These are phyloP conservation scores for Collybiopsis luxurians DNA, from an alignment of 768 basidiomycete genomes.

Conservation along the genomic window DNA sequence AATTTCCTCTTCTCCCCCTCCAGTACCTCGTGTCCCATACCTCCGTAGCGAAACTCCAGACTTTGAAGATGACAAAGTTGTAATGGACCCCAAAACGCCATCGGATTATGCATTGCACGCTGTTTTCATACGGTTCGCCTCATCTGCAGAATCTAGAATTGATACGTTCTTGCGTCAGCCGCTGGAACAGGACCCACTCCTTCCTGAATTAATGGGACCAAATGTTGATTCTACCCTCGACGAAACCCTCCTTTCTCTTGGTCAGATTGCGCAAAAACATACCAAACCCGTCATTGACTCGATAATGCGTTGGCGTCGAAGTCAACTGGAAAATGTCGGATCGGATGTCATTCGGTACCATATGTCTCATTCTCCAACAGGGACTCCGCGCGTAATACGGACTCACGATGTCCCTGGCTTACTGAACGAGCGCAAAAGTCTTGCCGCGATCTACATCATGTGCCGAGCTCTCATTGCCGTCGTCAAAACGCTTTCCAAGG, in stretches of 20 bases:
- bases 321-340: constrained; percentile 61
- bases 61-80: constrained; percentile 65
- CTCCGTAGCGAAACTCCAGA: constrained; percentile 56
- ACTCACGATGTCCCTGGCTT: constrained; percentile 46
- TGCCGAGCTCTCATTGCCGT: constrained; percentile 82
- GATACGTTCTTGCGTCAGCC: constrained; percentile 66
- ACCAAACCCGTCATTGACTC: constrained; percentile 83
- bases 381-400: constrained; percentile 31
- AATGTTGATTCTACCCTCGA: constrained; percentile 80
- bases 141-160: constrained; percentile 78
- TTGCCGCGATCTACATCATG: constrained; percentile 87
- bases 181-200: constrained; percentile 63
- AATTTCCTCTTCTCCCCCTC: constrained; percentile 65
- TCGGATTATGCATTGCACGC: constrained; percentile 88
- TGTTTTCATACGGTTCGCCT: constrained; percentile 83
- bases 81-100: constrained; percentile 75
- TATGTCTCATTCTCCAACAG: constrained; percentile 32
- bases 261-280: constrained; percentile 81
- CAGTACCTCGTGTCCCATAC: constrained; percentile 73
- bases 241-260: constrained; percentile 79
- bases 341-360: constrained; percentile 53
- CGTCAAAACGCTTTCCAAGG: constrained; percentile 68
- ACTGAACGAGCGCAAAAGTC: constrained; percentile 70
- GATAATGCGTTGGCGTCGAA: constrained; percentile 83
- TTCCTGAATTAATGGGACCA: constrained; percentile 67